Evolutionary conservation across 2,329 filamentous ascomycete species (phyloP).

Genomic region (Fusarium sambucinum): DNA sequence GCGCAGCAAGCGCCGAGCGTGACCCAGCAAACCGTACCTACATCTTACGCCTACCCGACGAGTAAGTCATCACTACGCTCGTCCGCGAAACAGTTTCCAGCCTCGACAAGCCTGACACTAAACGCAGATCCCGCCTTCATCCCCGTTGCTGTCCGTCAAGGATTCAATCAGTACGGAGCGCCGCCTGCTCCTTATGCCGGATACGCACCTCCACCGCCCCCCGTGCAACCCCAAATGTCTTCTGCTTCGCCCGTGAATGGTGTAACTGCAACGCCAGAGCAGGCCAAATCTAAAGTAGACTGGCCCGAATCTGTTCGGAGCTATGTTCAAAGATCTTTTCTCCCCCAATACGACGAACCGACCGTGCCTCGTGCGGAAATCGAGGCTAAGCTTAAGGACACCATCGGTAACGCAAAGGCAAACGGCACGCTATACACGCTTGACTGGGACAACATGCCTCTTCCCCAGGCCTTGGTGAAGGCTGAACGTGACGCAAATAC

Average conservation of each 20-base stretch:
- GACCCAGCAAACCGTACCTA: constrained; percentile 52
- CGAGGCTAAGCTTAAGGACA: constrained; percentile 84
- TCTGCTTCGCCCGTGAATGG: constrained; percentile 45
- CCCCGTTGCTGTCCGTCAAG: constrained; percentile 71
- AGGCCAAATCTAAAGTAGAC: constrained; percentile 72
- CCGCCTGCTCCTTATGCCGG: constrained; percentile 53
- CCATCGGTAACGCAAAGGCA: constrained; percentile 86
- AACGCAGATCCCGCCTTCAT: constrained; percentile 67
- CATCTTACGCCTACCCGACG: constrained; percentile 55
- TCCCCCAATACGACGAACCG: constrained; percentile 74
- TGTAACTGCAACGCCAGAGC: constrained; percentile 49
- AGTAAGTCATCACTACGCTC: constrained; percentile 50
- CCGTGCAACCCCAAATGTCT: constrained; percentile 45
- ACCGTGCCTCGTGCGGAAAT: constrained; percentile 76
- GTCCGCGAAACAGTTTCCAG: neutral
- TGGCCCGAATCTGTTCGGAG: constrained; percentile 86
- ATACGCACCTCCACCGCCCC: constrained; percentile 49
- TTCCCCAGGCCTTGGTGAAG: constrained; percentile 86
- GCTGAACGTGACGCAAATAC: constrained; percentile 71
- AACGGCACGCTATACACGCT: constrained; percentile 76
- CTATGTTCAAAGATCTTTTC: constrained; percentile 92
- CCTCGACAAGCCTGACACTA: constrained; percentile 42
- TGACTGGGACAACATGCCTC: constrained; percentile 85
- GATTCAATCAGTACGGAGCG: constrained; percentile 62
- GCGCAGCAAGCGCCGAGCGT: constrained; percentile 58